phyloP scores from a whole-genome alignment of 2,329 filamentous ascomycete species.

The Tolypocladium paradoxum region DNA sequence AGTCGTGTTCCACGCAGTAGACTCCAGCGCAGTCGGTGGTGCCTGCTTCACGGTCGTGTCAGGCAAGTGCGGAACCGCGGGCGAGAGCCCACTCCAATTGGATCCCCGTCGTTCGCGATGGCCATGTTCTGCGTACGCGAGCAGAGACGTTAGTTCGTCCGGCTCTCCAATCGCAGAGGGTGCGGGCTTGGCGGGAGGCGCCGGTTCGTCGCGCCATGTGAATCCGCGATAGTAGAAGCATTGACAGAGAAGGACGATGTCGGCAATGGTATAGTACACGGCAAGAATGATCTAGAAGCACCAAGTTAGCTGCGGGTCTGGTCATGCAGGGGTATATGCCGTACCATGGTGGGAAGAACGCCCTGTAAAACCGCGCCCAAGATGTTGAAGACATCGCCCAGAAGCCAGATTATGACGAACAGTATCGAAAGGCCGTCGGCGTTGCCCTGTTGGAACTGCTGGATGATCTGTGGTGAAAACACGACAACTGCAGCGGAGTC shows the following conservation, averaged over 20 bases:
- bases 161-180: conserved; percentile 24
- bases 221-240: conserved; percentile 96
- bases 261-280: conserved; percentile 85
- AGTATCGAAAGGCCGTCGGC: conserved; percentile 83
- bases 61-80: conserved; percentile 65
- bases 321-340: conserved; percentile 3
- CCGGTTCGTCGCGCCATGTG: conserved; percentile 46
- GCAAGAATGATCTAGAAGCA: conserved; percentile 64
- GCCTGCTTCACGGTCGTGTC: conserved; percentile 32
- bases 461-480: conserved; percentile 92
- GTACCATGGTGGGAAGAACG: conserved; percentile 83
- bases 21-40: conserved; percentile 42
- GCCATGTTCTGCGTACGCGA: conserved; percentile 31
- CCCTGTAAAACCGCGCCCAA: conserved; percentile 84
- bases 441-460: conserved; percentile 78
- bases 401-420: conserved; percentile 87
- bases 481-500: conserved; percentile 59
- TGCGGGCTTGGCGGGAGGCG: conserved; percentile 29
- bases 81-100: conserved; percentile 58
- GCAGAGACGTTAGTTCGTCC: conserved; percentile 42
- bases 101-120: conserved; percentile 37
- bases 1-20: conserved; percentile 60
- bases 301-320: not conserved
- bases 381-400: conserved; percentile 94
- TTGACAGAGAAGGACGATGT: conserved; percentile 77